Percentiles rank a stretch among this genome's conserved stretches.
Conservation (phyloP, 2,329 filamentous ascomycete species). For the Fusarium xyrophilum region DNA sequence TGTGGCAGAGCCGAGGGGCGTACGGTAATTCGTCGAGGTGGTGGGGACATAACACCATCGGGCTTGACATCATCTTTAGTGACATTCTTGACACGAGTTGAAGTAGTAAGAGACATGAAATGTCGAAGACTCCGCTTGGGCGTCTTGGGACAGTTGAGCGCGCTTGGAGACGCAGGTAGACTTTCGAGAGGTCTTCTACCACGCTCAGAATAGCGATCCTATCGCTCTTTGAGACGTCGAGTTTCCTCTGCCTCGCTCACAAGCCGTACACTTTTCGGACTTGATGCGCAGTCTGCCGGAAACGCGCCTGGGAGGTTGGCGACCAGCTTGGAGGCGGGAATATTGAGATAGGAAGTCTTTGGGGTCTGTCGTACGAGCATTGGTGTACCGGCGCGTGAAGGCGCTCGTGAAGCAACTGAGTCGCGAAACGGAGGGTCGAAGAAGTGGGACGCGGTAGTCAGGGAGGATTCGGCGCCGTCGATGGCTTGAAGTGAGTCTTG, state of each 20-base stretch:
- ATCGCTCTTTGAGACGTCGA: conserved; percentile 39
- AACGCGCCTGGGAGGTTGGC: conserved; percentile 42
- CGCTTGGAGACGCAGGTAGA: conserved; percentile 42
- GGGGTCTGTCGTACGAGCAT: conserved; percentile 65
- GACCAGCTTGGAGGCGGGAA: conserved; percentile 29
- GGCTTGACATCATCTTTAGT: conserved; percentile 59
- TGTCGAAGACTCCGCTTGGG: conserved; percentile 46
- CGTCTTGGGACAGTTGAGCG: conserved; percentile 32
- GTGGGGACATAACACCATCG: conserved; percentile 57
- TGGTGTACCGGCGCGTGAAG: conserved; percentile 72
- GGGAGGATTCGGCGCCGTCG: conserved; percentile 80
- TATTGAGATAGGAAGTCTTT: conserved; percentile 45
- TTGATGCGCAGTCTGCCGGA: conserved; percentile 41
- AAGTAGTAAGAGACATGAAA: conserved; percentile 55
- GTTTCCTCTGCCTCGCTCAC: conserved; percentile 46
- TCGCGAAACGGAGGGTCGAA: conserved; percentile 82
- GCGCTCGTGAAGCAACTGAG: conserved; percentile 60
- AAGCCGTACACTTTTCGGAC: conserved; percentile 55
- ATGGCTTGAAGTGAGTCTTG: conserved; percentile 77
- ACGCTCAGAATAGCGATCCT: conserved; percentile 39
- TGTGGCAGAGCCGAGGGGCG: conserved; percentile 76
- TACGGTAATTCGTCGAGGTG: conserved; percentile 68
- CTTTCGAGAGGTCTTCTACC: conserved; percentile 24
- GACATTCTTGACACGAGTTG: conserved; percentile 54
- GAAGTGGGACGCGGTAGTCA: conserved; percentile 77